These are phyloP conservation scores for Terana coerulea DNA, from an alignment of 768 basidiomycete genomes.

Conservation along the genomic window DNA sequence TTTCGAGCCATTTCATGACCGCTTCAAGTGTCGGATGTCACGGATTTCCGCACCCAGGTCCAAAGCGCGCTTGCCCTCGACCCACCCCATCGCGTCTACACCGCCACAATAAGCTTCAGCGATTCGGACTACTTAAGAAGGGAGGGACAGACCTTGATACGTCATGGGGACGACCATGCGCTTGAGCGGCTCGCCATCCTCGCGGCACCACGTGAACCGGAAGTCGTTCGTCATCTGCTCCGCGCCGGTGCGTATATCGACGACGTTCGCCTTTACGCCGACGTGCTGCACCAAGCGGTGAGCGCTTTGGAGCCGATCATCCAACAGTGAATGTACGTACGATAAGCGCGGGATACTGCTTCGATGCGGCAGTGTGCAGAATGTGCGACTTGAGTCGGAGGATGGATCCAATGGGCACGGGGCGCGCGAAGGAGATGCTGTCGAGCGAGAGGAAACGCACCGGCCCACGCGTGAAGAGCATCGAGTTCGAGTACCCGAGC, in stretches of 20 bases:
- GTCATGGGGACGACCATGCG: constrained; percentile 63
- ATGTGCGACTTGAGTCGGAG: constrained; percentile 70
- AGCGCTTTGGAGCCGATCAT: too few species aligned
- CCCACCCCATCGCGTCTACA: constrained; percentile 80
- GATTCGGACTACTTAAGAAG: constrained; percentile 13
- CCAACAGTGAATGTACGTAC: constrained; percentile 42
- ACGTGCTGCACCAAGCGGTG: constrained; percentile 55
- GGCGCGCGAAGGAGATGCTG: constrained; percentile 72
- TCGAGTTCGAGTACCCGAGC: constrained; percentile 72
- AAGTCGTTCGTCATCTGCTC: constrained; percentile 75
- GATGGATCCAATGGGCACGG: constrained; percentile 83
- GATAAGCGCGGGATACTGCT: constrained; percentile 50
- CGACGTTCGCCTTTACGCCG: constrained; percentile 66
- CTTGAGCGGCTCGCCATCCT: constrained; percentile 31
- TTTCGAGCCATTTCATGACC: too few species aligned
- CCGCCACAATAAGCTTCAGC: constrained; percentile 15
- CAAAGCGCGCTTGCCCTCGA: constrained; percentile 72
- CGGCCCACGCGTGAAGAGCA: constrained; percentile 60
- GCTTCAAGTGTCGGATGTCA: constrained; percentile 19
- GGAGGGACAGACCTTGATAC: constrained; percentile 54
- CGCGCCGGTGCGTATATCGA: constrained; percentile 60
- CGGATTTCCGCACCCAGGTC: constrained; percentile 68
- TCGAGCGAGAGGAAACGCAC: constrained; percentile 77
- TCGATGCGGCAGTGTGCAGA: constrained; percentile 50
- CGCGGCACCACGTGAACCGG: constrained; percentile 66